Base-by-base conservation (phyloP, 805 yeast species). In the Ascoidea asiatica region DNA sequence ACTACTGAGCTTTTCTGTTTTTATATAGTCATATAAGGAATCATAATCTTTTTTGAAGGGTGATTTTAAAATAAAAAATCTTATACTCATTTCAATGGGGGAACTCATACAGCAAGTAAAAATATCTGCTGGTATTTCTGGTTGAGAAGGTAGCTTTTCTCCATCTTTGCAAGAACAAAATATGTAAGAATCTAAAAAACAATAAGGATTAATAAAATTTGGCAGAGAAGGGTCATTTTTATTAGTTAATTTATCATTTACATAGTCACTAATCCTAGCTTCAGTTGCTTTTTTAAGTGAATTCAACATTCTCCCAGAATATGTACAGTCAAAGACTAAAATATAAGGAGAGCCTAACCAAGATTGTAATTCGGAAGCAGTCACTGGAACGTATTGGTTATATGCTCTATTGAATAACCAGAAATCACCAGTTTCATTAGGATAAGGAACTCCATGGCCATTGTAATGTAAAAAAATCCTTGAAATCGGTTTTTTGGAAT, bases 291-390 rank as follows among this genome's bases (percentile, higher is more conserved):
- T 77, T 53, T 84, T 84, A 68, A 88, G 92, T 59, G 90, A 90
- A 48, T 77, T 78, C 7, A 92, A 84, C 43, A 92, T 88, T 60
- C 88, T 83, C 1, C 97, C 98, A 1, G 98, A 97, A 47, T 85
- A 83, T 54, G 81, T 85, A 59, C 97, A 88, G 63, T 92, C 98
- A 60, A 82, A 88, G 39, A 90, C 96, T 61, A 83, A 89, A 18
- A 92, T 83, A 44, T 95, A 90, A 0, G 98, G 98, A 1, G 97
- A 97, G 7, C 98, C 98, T 8, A 92, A 66, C 98, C 98, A 92
- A 4, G 94, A 81, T 56, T 92, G 98, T 41, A 92, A 66, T 56
- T 92, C 98, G 60, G 85, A 88, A n/a, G 92, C 64, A 7, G 95
- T 85, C 1, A 92, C 92, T 1, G 98, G 98, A 47, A 92, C 92